phyloP scores from a whole-genome alignment of 139 green algal species.

The Closterium sp. region DNA sequence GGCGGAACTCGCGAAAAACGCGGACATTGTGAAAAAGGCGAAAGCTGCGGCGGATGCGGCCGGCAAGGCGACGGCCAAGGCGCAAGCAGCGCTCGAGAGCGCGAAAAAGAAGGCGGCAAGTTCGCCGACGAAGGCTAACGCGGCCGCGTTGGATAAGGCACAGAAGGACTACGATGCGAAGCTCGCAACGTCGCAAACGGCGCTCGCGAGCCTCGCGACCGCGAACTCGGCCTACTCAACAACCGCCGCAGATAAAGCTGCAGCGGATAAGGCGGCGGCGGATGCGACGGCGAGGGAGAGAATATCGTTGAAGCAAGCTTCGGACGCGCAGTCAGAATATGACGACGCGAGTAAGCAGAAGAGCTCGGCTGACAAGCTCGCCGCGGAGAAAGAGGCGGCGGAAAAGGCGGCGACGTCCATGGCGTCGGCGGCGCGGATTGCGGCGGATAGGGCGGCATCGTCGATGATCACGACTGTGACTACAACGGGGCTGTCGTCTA shows the following conservation, averaged over 20 bases:
- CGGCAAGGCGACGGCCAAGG: too few species aligned
- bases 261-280: not conserved
- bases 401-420: not conserved
- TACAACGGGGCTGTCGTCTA: not conserved
- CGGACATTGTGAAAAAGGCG: not conserved
- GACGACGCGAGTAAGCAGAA: not conserved
- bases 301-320: not conserved
- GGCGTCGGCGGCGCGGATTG: conserved; percentile 21
- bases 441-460: conserved; percentile 7
- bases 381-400: not conserved
- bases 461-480: not conserved
- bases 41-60: not conserved
- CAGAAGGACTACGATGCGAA: not conserved
- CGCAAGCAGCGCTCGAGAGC: not conserved
- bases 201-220: not conserved
- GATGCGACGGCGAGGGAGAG: not conserved
- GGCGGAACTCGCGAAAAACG: not conserved
- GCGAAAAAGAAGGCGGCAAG: not conserved
- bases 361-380: not conserved
- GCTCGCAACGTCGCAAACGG: not conserved
- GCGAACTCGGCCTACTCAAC: not conserved
- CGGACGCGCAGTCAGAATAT: not conserved
- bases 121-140: not conserved
- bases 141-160: not conserved
- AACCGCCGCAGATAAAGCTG: not conserved